Percentiles rank a stretch among this genome's conserved stretches.
Evolutionary conservation across 1,284 basidiomycete genomes (phyloP).

Genomic region (Baeospora myosura): DNA sequence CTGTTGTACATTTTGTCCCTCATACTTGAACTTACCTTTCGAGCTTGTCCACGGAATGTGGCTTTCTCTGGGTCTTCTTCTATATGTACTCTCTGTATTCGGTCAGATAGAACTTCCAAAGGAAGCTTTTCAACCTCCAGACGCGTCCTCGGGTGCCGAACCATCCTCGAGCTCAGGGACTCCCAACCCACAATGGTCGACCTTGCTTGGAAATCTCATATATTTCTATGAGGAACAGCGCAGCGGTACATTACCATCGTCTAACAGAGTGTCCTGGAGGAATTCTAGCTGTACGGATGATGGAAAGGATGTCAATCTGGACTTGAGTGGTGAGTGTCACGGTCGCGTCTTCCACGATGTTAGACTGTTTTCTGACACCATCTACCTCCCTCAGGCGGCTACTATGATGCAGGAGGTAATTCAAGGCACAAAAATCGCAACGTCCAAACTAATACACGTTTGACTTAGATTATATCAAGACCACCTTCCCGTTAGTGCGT

Average conservation of each 20-base stretch:
- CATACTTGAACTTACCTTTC: not conserved
- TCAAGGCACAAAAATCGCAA: no score
- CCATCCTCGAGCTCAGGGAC: conserved; percentile 34
- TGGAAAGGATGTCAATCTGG: conserved; percentile 66
- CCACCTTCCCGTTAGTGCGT: conserved; percentile 69
- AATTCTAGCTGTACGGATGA: conserved; percentile 76
- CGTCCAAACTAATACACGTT: no score
- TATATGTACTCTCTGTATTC: conserved; percentile 5
- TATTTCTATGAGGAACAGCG: conserved; percentile 92
- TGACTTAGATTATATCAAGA: conserved; percentile 75
- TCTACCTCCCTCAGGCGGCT: conserved; percentile 42
- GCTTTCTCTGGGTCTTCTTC: not conserved
- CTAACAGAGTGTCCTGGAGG: conserved; percentile 79
- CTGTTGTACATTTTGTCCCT: not conserved
- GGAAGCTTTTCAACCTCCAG: conserved; percentile 57
- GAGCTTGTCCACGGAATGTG: not conserved
- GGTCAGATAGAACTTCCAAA: conserved; percentile 61
- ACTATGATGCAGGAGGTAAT: conserved; percentile 84
- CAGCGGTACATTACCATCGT: conserved; percentile 63
- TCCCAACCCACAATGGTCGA: conserved; percentile 76
- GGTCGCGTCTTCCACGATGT: conserved; percentile 1
- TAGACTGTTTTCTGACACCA: conserved; percentile 1
- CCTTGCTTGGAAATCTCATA: conserved; percentile 70
- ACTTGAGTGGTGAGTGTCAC: conserved; percentile 53
- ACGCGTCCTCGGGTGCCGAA: conserved; percentile 48